Conservation (phyloP, 495 filamentous ascomycete species). For the Tuber aestivum region DNA sequence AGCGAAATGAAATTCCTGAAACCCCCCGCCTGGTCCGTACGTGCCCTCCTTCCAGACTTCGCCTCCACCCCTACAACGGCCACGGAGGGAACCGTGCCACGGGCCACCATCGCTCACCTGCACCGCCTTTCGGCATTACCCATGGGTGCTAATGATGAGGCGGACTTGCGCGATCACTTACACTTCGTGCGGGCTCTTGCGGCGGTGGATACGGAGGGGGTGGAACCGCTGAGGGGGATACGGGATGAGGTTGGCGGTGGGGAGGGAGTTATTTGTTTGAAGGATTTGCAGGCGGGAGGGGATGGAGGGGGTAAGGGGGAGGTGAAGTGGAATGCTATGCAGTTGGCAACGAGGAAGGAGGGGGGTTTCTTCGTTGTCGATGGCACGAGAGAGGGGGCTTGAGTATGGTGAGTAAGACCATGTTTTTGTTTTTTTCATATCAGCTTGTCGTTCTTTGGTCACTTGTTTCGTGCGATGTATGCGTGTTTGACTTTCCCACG, state of each 20-base stretch:
- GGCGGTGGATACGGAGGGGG: slow-evolving; percentile 62
- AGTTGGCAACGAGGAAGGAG: slow-evolving; percentile 20
- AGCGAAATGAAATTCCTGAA: not conserved
- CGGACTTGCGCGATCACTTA: slow-evolving; percentile 70
- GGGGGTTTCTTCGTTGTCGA: slow-evolving; percentile 40
- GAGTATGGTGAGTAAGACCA: not conserved
- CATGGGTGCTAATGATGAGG: slow-evolving; percentile 50
- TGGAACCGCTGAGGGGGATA: slow-evolving; percentile 68
- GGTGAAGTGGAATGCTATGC: slow-evolving; percentile 25
- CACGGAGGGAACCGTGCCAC: slow-evolving; percentile 43
- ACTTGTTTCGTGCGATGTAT: slow-evolving; percentile 3
- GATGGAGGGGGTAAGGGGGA: slow-evolving; percentile 10
- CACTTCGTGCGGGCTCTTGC: slow-evolving; percentile 84
- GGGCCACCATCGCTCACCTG: slow-evolving; percentile 64
- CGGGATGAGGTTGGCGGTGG: slow-evolving; percentile 65
- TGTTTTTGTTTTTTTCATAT: not conserved
- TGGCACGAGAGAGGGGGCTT: slow-evolving; percentile 24
- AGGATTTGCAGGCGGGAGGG: slow-evolving; percentile 25
- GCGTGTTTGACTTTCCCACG: slow-evolving; percentile 8
- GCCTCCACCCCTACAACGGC: slow-evolving; percentile 26
- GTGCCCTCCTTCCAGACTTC: slow-evolving; percentile 70
- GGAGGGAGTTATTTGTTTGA: slow-evolving; percentile 24
- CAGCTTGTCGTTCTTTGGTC: slow-evolving; percentile 5
- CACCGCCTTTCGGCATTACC: slow-evolving; percentile 86
- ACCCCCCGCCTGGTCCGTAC: slow-evolving; percentile 76